Conservation (phyloP, 306 rosid species). For the Amphicarpaea edgeworthii region DNA sequence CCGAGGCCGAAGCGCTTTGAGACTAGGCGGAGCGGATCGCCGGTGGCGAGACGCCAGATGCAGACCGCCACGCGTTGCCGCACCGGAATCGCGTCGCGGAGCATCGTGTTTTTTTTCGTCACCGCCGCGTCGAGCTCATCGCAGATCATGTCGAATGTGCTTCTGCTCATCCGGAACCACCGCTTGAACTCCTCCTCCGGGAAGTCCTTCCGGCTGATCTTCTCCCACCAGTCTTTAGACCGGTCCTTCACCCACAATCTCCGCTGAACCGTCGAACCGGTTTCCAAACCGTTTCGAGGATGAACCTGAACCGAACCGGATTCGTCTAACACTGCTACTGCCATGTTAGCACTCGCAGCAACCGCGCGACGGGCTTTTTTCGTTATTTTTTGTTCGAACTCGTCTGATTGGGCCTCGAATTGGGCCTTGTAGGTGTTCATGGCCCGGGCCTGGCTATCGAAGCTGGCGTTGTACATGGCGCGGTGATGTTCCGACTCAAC, state of each 20-base stretch:
- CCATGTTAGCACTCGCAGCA: too few species aligned
- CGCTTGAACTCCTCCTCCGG: conserved; percentile 71
- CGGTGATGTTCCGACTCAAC: conserved; percentile 47
- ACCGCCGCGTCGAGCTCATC: conserved; percentile 69
- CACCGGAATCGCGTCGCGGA: conserved; percentile 89
- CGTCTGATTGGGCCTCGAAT: conserved; percentile 45
- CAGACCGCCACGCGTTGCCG: conserved; percentile 85
- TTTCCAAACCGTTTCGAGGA: too few species aligned
- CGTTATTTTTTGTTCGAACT: conserved; percentile 29
- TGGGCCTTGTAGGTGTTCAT: conserved; percentile 52
- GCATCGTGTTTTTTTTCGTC: conserved; percentile 82
- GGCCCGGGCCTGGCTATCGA: conserved; percentile 44
- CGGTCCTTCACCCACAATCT: conserved; percentile 87
- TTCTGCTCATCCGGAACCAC: conserved; percentile 76
- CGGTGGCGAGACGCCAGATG: conserved; percentile 81
- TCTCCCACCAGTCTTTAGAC: conserved; percentile 88
- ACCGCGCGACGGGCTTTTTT: conserved; percentile 55
- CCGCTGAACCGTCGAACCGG: conserved; percentile 44
- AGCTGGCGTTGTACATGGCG: conserved; percentile 35
- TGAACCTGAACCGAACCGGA: neutral
- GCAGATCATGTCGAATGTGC: conserved; percentile 73
- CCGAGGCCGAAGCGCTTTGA: conserved; percentile 83
- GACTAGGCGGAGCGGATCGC: conserved; percentile 79
- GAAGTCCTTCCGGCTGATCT: conserved; percentile 56
- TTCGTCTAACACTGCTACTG: neutral